Evolutionary conservation across 192 early-diverging fungal species (phyloP).

Genomic region (Pilaira anomala): DNA sequence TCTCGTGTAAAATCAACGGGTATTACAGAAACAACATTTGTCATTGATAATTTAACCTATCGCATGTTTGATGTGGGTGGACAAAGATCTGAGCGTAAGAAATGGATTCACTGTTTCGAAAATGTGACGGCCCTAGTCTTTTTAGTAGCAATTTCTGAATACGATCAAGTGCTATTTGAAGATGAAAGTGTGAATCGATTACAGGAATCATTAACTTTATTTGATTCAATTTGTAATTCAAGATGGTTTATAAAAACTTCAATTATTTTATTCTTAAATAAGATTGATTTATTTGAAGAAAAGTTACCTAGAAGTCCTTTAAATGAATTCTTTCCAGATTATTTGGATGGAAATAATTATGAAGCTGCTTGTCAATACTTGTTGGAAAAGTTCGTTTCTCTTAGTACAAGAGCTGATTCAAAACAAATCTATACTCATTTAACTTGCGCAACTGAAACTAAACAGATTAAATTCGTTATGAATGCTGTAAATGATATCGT

Average conservation of each 20-base stretch:
- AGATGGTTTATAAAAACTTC: conserved; percentile 96
- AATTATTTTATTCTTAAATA: conserved; percentile 99
- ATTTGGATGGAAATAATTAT: conserved; percentile 66
- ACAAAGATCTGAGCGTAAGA: conserved; percentile 97
- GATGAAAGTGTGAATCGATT: conserved; percentile 96
- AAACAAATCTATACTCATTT: conserved; percentile 89
- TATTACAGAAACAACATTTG: conserved; percentile 93
- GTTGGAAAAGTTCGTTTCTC: conserved; percentile 73
- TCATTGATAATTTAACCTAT: conserved; percentile 89
- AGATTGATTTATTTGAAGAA: conserved; percentile 93
- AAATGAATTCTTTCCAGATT: conserved; percentile 89
- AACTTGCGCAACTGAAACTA: conserved; percentile 84
- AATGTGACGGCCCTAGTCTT: conserved; percentile 95
- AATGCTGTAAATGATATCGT: conserved; percentile 88
- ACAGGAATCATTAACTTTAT: conserved; percentile 93
- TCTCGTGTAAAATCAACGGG: conserved; percentile 97
- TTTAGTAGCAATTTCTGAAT: conserved; percentile 92
- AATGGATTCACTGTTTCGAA: conserved; percentile 99
- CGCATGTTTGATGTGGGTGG: conserved; percentile 98
- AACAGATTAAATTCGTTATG: conserved; percentile 88
- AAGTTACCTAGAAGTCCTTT: conserved; percentile 85
- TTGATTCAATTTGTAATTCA: conserved; percentile 97
- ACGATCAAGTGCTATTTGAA: conserved; percentile 93
- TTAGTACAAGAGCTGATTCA: conserved; percentile 69
- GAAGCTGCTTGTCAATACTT: conserved; percentile 78